A percentile compares a stretch with the other conserved stretches of the same genome.
These are phyloP conservation scores for Codiaeum variegatum DNA, from an alignment of 441 rosid genomes.

Conservation along the genomic window DNA sequence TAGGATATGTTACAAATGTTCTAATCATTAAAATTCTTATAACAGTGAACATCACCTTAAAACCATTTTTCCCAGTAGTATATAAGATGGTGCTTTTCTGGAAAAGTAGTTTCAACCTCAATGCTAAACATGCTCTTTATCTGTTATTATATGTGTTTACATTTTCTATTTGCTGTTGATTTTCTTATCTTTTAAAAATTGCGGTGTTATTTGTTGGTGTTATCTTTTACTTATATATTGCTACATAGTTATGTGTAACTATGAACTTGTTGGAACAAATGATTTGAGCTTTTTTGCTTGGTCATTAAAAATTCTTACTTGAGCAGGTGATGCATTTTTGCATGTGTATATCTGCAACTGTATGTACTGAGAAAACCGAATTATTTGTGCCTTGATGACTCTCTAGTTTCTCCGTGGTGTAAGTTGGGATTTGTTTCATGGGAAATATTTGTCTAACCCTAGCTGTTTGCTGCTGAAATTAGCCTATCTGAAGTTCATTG, in stretches of 20 bases:
- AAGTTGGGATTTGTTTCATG: not conserved
- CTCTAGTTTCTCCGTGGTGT: not conserved
- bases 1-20: no score
- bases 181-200: not conserved
- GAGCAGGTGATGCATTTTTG: not conserved
- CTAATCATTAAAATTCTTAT: no score
- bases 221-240: not conserved
- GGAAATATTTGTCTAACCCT: not conserved
- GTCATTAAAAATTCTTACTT: not conserved
- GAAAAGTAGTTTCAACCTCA: no score
- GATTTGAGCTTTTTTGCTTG: not conserved
- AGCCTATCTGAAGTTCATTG: not conserved
- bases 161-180: not conserved
- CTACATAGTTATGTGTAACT: not conserved
- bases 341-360: not conserved
- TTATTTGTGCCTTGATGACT: not conserved
- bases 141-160: not conserved
- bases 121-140: no score
- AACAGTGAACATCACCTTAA: no score
- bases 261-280: conserved; percentile 8
- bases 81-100: no score
- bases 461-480: not conserved
- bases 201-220: not conserved
- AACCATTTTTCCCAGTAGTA: not conserved
- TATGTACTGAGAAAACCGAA: not conserved